Base-by-base conservation (phyloP, 2,329 filamentous ascomycete species). In the Lecanicillium sp. region DNA sequence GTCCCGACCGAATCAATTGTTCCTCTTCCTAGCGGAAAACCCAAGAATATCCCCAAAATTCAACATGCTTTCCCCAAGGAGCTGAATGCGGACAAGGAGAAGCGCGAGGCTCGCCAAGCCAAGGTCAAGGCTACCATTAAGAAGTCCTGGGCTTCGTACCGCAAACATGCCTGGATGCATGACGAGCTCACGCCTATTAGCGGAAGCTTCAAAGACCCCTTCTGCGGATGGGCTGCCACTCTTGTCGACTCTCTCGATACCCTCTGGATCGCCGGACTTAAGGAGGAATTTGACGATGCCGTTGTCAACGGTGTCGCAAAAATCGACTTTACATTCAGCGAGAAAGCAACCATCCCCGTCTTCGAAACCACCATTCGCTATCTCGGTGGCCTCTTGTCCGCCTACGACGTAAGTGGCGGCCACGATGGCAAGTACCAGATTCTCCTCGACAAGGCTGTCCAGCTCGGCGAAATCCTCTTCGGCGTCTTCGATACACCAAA, bases 321-420 rank as follows among this genome's bases (percentile, higher is more conserved):
- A 5, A 91, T 96, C 50, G 89, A 96, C 65, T 96, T 96, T 58
- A 93, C 87, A 3, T 85, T 78, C 61, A 66, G 12, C 73, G 83
- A 41, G 62, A 67, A 30, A 79, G 86, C 40, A 5, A 24, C 37
- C 3, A 93, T 96, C 38, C 90, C 89, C n/a, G 75, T 95, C 7
- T 96, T 96, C 57, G 90, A 96, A 67, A 94, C 90, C 1, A 87
- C 84, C 10, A 96, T 97, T 60, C 81, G 91, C 44, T 95, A 96
- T 58, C 74, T 97, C 4, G 91, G 91, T 26, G 91, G 91, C 1
- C 70, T 97, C 36, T 61, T 96, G 35, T 83, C 83, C 32, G 90
- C 90, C 6, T 96, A 91, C 62, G 91, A 97, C 67, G 75, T 96
- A 48, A 90, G 86, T 44, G 85, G 79, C 15, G 81, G 78, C 6